Base-by-base conservation (phyloP, 805 yeast species). In the Candida stauntonica region DNA sequence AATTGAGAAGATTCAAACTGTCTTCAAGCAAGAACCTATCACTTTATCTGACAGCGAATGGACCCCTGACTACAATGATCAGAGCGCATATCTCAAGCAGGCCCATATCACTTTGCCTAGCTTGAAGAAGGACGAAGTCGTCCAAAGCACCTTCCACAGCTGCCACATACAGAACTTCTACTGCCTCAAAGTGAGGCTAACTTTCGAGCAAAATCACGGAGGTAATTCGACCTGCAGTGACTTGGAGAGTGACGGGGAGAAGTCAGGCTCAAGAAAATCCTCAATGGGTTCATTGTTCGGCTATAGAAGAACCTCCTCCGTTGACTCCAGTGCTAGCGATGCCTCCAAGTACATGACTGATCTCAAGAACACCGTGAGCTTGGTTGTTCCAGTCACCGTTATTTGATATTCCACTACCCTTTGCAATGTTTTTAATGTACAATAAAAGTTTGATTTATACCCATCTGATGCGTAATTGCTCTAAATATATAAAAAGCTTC, bases 151-250 rank as follows among this genome's bases (percentile, higher is more conserved):
- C 0, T 51, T 51, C 43, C 55, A 51, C 30, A 38, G 46, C 23
- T 51, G 55, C 33, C 38, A 34, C 29, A 17, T 51, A 6, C 55
- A 51, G 20, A 51, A 51, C 35, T 35, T 51, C 29, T 51, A 47
- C 26, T 23, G 39, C 3, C 34, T 49, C 7, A 16, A 45, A 3
- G 17, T 51, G 7, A 31, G 20, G 13, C 16, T 50, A 12, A n/a
- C 17, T 11, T 45, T 45, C 24, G 39, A 41, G 5, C 33, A 39
- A 9, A 12, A 26, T n/a, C n/a, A n/a, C n/a, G n/a, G n/a, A n/a
- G n/a, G n/a, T n/a, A n/a, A n/a, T n/a, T n/a, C n/a, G 15, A 9
- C 13, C 28, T 6, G 28, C 28, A 11, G 14, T n/a, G 15, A 26
- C 14, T 26, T 14, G 14, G 32, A 14, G 12, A 4, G 21, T 17